Conservation (phyloP, 768 basidiomycete genomes). For the Rubroboletus pulcherrimus region DNA sequence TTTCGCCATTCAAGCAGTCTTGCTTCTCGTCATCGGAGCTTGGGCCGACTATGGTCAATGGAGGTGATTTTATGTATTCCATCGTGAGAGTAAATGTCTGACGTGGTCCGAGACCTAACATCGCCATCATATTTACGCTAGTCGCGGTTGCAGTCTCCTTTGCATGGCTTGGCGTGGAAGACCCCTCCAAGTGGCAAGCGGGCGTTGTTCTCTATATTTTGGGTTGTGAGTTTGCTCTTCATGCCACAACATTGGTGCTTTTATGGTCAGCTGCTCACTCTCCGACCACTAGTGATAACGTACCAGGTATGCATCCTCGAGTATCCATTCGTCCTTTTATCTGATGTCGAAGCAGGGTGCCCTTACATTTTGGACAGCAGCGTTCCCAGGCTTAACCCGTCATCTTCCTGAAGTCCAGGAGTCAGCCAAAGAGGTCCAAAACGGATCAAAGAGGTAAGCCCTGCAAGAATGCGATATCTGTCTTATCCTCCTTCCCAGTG, state of each 20-base stretch:
- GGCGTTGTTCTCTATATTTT: conserved; percentile 61
- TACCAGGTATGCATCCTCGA: conserved; percentile 49
- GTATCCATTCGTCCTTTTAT: not conserved
- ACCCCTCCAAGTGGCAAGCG: conserved; percentile 59
- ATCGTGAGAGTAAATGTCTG: not conserved
- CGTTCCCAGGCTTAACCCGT: conserved; percentile 71
- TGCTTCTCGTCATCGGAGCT: conserved; percentile 64
- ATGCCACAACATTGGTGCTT: not conserved
- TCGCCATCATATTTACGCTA: conserved; percentile 71
- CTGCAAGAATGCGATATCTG: not conserved
- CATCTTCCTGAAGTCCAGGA: conserved; percentile 66
- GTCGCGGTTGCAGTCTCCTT: conserved; percentile 66
- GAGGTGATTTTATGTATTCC: conserved; percentile 42
- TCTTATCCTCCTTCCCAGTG: conserved; percentile 21
- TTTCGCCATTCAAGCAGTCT: conserved; percentile 68
- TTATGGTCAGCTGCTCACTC: not conserved
- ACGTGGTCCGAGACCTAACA: conserved; percentile 53
- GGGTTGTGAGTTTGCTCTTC: conserved; percentile 43
- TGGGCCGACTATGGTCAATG: conserved; percentile 83
- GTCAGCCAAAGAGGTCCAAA: conserved; percentile 40
- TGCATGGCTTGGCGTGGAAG: conserved; percentile 72
- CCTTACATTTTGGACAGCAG: conserved; percentile 80
- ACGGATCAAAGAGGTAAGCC: conserved; percentile 46
- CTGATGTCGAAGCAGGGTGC: conserved; percentile 42
- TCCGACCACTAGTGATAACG: conserved; percentile 49